phyloP scores from a whole-genome alignment of 2,329 filamentous ascomycete species.

The Pseudogymnoascus sp. region DNA sequence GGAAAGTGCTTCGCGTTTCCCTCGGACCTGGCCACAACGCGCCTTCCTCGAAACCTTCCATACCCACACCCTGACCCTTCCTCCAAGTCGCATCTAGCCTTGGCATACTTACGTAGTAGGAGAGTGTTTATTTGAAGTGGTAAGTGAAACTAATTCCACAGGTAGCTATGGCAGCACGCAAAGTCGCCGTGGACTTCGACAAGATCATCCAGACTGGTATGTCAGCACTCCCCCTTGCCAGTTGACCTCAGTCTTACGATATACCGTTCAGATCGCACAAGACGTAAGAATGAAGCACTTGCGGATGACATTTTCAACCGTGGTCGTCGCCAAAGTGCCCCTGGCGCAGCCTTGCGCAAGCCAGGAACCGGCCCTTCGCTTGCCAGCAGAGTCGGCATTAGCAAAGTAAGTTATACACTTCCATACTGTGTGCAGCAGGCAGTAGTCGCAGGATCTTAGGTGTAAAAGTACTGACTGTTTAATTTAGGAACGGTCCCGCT shows the following conservation, averaged over 20 bases:
- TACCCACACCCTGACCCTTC: not conserved
- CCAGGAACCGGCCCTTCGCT: constrained; percentile 45
- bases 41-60: not conserved
- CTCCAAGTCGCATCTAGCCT: not conserved
- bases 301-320: constrained; percentile 64
- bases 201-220: constrained; percentile 27
- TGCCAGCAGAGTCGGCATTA: constrained; percentile 64
- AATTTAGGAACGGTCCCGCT: not conserved
- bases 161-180: constrained; percentile 24
- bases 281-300: constrained; percentile 63
- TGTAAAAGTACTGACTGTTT: not conserved
- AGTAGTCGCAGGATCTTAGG: constrained; percentile 11
- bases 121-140: not conserved
- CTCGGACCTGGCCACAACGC: not conserved
- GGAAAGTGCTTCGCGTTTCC: not conserved
- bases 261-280: constrained; percentile 41
- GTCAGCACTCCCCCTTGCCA: not conserved
- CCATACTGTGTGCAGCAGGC: not conserved
- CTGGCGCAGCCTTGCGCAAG: constrained; percentile 38
- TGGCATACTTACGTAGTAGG: not conserved
- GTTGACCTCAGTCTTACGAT: not conserved
- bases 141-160: constrained; percentile 9
- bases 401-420: constrained; percentile 46
- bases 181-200: constrained; percentile 26
- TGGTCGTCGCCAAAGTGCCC: constrained; percentile 46